Evolutionary conservation across 345 rosid species (phyloP), one percentile per base, ranked within the genome.

Genomic region (Citrus glauca): DNA sequence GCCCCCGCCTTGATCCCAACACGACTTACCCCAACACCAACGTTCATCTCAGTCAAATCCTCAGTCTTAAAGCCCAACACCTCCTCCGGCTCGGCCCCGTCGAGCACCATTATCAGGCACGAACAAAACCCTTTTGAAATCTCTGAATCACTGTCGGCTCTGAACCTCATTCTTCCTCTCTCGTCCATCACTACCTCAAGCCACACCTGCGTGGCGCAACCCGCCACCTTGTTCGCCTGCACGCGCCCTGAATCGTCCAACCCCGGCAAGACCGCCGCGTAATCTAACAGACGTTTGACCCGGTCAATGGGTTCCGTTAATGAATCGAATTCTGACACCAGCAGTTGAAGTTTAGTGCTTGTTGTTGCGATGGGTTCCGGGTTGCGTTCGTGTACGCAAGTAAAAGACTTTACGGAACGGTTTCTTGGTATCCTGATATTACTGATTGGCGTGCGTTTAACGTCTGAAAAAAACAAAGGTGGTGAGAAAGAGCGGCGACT

Each of bases 151-250:
- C 98, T 95, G 71, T 92, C 96, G 2, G 94, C 94, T 76, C 79
- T 83, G 72, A 93, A 91, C 74, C 93, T 89, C 86, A 90, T 86
- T 71, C 78, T 89, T 19, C 97, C 94, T 24, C 45, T 68, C 48
- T 78, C 88, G 57, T 91, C 96, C 74, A 91, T 81, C 59, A 69
- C 73, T 2, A 77, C 90, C 9, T 89, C 89, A 6, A 95, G 81
- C 98, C 99, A 93, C 37, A 95, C 97, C 89, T 92, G 97, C 30
- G 97, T 88, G 69, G 98, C 84, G 86, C 99, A 95, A 24, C 98
- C 97, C 11, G 79, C 45, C 45, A 93, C 94, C 67, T 91, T 81
- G 79, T 93, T 95, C 17, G 81, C 84, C 33, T 83, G 87, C 57
- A 81, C 45, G 14, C 98, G 91, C n/a, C 86, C 88, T 71, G 91